phyloP scores from a whole-genome alignment of 352 stramenopile species.

The Phytophthora citricola region DNA sequence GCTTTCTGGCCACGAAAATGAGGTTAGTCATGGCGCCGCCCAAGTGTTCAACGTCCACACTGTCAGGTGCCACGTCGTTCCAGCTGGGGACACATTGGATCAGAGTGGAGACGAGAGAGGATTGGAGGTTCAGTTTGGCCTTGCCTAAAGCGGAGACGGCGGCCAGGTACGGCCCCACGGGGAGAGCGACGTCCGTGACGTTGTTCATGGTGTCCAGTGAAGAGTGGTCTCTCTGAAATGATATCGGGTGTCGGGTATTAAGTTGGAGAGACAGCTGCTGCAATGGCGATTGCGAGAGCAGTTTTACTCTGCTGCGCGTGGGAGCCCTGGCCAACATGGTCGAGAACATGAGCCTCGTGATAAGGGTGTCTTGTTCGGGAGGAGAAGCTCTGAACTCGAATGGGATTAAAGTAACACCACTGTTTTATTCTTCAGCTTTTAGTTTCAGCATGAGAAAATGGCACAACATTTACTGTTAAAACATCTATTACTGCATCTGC shows the following conservation, averaged over 20 bases:
- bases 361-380: too few species aligned
- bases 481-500: constrained; percentile 14
- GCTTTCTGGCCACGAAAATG: constrained; percentile 83
- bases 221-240: constrained; percentile 1
- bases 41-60: constrained; percentile 72
- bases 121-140: constrained; percentile 73
- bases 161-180: constrained; percentile 42
- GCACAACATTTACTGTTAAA: constrained; percentile 3
- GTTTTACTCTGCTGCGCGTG: too few species aligned
- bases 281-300: neutral
- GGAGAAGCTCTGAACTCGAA: too few species aligned
- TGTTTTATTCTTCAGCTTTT: too few species aligned
- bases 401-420: too few species aligned
- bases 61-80: constrained; percentile 55
- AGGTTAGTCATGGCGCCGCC: constrained; percentile 89
- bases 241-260: constrained; percentile 2
- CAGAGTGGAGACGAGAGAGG: constrained; percentile 67
- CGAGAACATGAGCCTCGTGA: too few species aligned
- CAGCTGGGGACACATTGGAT: constrained; percentile 65
- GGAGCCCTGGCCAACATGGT: neutral
- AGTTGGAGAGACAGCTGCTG: neutral
- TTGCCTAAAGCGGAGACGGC: constrained; percentile 59
- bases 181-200: constrained; percentile 35
- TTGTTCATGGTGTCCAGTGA: constrained; percentile 4
- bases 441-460: too few species aligned